These are phyloP conservation scores for Neurospora sp. DNA, from an alignment of 495 filamentous ascomycete species.

Conservation along the genomic window DNA sequence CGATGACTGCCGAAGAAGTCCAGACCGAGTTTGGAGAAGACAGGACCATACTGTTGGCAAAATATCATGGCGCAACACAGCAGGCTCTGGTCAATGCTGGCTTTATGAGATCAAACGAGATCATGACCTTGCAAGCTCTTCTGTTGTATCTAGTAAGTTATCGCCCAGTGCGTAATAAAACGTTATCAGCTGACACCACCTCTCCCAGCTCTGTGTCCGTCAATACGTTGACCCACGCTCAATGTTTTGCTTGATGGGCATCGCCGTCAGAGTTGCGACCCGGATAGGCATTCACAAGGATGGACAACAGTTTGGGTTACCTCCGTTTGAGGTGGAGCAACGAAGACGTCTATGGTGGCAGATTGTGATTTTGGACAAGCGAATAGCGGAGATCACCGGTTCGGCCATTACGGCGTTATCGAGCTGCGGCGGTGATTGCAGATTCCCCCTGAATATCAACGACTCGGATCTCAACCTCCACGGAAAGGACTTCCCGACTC, in stretches of 20 bases:
- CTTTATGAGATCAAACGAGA: conserved; percentile 44
- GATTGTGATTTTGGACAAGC: conserved; percentile 52
- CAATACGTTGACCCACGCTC: conserved; percentile 39
- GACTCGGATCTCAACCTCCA: conserved; percentile 43
- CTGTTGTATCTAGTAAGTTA: conserved; percentile 43
- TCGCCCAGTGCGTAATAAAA: background rate
- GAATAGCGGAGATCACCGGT: conserved; percentile 53
- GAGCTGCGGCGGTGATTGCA: conserved; percentile 33
- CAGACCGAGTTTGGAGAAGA: conserved; percentile 38
- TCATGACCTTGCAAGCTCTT: conserved; percentile 44
- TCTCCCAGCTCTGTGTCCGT: conserved; percentile 29
- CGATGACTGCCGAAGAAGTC: conserved; percentile 41
- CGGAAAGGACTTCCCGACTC: conserved; percentile 32
- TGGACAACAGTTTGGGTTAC: conserved; percentile 46
- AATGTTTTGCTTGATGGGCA: conserved; percentile 46
- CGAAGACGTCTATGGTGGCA: conserved; percentile 66
- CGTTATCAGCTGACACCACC: conserved; percentile 6
- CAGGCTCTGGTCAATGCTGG: conserved; percentile 47
- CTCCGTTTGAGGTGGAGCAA: conserved; percentile 59
- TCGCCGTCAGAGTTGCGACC: conserved; percentile 59
- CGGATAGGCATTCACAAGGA: conserved; percentile 59
- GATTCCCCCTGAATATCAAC: conserved; percentile 45
- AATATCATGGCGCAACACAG: conserved; percentile 40
- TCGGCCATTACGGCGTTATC: conserved; percentile 50
- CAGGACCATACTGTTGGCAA: conserved; percentile 29